A percentile compares a stretch with the other conserved stretches of the same genome.
Evolutionary conservation across 352 stramenopile species (phyloP).

Genomic region (Phytopythium litorale): DNA sequence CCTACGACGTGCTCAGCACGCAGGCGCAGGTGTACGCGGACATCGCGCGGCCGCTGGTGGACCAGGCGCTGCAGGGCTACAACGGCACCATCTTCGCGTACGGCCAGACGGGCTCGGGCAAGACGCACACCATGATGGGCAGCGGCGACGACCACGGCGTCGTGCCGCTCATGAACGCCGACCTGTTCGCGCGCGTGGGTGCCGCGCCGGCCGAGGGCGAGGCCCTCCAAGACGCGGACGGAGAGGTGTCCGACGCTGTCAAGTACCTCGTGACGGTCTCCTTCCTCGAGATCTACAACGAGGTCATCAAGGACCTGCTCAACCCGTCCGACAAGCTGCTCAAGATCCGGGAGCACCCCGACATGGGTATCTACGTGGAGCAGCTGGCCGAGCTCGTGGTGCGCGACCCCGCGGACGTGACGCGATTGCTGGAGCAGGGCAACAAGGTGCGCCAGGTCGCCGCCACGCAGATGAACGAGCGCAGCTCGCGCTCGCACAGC

Average conservation of each 20-base stretch:
- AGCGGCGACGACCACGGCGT: constrained; percentile 71
- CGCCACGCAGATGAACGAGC: constrained; percentile 92
- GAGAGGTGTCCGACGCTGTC: constrained; percentile 3
- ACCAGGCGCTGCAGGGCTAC: constrained; percentile 75
- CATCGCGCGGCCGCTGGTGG: constrained; percentile 70
- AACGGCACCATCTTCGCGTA: constrained; percentile 83
- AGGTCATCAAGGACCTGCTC: constrained; percentile 92
- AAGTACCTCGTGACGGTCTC: constrained; percentile 90
- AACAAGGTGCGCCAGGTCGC: constrained; percentile 87
- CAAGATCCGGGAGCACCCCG: constrained; percentile 90
- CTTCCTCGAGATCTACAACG: constrained; percentile 96
- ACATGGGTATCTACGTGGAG: constrained; percentile 93
- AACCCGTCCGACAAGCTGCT: constrained; percentile 90
- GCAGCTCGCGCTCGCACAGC: constrained; percentile 84
- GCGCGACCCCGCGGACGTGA: constrained; percentile 68
- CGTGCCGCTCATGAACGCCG: constrained; percentile 86
- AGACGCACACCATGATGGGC: constrained; percentile 90
- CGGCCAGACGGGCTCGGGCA: constrained; percentile 73
- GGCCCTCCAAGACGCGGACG: too few species aligned
- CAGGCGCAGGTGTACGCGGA: constrained; percentile 80
- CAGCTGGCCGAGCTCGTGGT: constrained; percentile 87
- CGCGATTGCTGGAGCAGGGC: constrained; percentile 83
- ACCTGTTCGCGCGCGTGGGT: constrained; percentile 73
- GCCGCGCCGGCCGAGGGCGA: constrained; percentile 18
- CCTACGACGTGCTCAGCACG: constrained; percentile 68